These are phyloP conservation scores for Tothia fuscella DNA, from an alignment of 2,329 filamentous ascomycete species.

Conservation along the genomic window DNA sequence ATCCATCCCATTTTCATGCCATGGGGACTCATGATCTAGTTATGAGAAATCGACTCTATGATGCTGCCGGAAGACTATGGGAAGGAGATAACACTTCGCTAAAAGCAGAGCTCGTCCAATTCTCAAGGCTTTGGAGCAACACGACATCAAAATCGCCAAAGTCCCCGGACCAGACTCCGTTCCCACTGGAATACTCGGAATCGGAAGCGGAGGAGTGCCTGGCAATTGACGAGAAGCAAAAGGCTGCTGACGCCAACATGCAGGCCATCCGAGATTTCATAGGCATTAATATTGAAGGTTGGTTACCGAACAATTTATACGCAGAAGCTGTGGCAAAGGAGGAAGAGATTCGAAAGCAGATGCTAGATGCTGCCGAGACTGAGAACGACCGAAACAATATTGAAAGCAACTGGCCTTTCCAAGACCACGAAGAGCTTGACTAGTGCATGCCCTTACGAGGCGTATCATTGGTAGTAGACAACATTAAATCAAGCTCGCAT, in stretches of 20 bases:
- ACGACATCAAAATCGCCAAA: conserved; percentile 1
- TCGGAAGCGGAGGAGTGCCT: conserved; percentile 1
- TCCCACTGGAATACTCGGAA: background rate
- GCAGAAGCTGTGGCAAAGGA: conserved; percentile 10
- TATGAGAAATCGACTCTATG: conserved; percentile 17
- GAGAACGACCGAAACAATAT: conserved; percentile 16
- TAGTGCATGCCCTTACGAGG: too few relatives aligned
- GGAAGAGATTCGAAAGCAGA: conserved; percentile 15
- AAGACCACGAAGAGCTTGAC: conserved; percentile 18
- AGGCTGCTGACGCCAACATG: background rate
- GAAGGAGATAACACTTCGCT: conserved; percentile 19
- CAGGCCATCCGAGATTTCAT: background rate
- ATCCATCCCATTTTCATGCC: conserved; percentile 18
- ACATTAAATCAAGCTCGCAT: too few relatives aligned
- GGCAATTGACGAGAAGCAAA: background rate
- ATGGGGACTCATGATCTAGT: conserved; percentile 16
- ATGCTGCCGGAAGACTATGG: conserved; percentile 19
- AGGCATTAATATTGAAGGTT: conserved; percentile 1
- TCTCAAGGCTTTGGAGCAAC: background rate
- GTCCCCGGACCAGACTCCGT: background rate
- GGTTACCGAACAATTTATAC: conserved; percentile 3
- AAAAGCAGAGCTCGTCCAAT: conserved; percentile 11
- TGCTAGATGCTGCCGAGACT: too few relatives aligned
- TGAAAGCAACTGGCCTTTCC: conserved; percentile 18
- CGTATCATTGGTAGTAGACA: too few relatives aligned